A percentile compares a stretch with the other conserved stretches of the same genome.
Evolutionary conservation across 768 basidiomycete genomes (phyloP).

Genomic region (Podaxis rugospora): DNA sequence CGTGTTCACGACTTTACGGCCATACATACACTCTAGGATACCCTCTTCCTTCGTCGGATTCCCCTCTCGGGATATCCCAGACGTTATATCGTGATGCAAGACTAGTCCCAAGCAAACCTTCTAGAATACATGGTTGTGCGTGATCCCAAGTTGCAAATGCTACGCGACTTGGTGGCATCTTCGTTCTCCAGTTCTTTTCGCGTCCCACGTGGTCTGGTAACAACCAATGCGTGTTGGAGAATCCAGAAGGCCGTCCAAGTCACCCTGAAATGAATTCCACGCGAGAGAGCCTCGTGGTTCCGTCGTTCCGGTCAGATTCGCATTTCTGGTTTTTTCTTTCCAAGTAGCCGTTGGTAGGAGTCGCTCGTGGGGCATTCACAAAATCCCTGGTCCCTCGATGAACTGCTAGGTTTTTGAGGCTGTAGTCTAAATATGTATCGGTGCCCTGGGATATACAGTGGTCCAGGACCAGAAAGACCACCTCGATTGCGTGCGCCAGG

Average conservation of each 20-base stretch:
- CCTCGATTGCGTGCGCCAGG: neutral
- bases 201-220: constrained; percentile 5
- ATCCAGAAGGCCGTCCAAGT: neutral
- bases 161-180: constrained; percentile 2
- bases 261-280: constrained; percentile 10
- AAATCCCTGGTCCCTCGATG: neutral
- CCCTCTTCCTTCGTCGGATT: constrained; percentile 6
- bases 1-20: neutral
- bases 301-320: constrained; percentile 7
- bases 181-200: constrained; percentile 5
- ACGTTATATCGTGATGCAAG: neutral
- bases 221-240: constrained; percentile 8
- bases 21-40: constrained; percentile 5
- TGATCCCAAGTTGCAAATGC: constrained; percentile 9
- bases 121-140: constrained; percentile 10
- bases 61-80: neutral
- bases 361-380: too few species aligned
- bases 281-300: constrained; percentile 6
- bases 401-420: neutral
- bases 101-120: constrained; percentile 9
- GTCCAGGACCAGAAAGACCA: neutral
- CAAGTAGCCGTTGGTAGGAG: neutral
- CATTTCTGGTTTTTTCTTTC: neutral
- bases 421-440: neutral
- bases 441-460: neutral